Percentiles rank a stretch among this genome's conserved stretches.
Conservation (phyloP, 257 asterid genomes). For the Nicotiana knightiana region DNA sequence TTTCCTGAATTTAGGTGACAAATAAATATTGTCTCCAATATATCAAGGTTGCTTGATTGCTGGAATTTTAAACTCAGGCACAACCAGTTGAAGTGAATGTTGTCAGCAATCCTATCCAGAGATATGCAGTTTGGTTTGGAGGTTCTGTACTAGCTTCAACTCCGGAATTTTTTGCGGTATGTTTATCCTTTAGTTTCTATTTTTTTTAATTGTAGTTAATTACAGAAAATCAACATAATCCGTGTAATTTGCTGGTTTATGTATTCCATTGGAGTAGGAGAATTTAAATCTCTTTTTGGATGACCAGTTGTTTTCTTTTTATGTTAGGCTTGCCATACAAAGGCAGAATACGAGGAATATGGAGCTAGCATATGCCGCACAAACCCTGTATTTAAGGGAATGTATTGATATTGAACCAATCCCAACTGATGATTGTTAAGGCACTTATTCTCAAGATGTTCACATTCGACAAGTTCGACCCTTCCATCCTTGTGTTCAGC, state of each 20-base stretch:
- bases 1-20: not conserved
- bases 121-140: constrained; percentile 98
- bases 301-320: not conserved
- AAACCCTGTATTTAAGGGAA: constrained; percentile 94
- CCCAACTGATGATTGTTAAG: constrained; percentile 9
- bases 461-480: not conserved
- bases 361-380: constrained; percentile 98
- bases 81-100: constrained; percentile 94
- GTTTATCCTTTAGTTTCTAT: constrained; percentile 6
- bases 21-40: not conserved
- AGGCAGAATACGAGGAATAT: constrained; percentile 91
- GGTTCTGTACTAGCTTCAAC: constrained; percentile 97
- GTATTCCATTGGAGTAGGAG: not conserved
- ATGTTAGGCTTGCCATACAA: constrained; percentile 87
- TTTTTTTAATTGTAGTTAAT: constrained; percentile 7
- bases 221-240: not conserved
- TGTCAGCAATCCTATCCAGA: constrained; percentile 88
- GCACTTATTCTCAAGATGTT: constrained; percentile 4
- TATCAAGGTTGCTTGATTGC: constrained; percentile 13
- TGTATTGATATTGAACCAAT: constrained; percentile 48
- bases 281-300: not conserved
- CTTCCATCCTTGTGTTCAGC: constrained; percentile 4
- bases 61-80: constrained; percentile 39
- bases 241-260: not conserved
- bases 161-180: constrained; percentile 85